Percentiles rank a stretch among this genome's conserved stretches.
Conservation (phyloP, 768 basidiomycete species). For the Gelatoporia subvermispora region DNA sequence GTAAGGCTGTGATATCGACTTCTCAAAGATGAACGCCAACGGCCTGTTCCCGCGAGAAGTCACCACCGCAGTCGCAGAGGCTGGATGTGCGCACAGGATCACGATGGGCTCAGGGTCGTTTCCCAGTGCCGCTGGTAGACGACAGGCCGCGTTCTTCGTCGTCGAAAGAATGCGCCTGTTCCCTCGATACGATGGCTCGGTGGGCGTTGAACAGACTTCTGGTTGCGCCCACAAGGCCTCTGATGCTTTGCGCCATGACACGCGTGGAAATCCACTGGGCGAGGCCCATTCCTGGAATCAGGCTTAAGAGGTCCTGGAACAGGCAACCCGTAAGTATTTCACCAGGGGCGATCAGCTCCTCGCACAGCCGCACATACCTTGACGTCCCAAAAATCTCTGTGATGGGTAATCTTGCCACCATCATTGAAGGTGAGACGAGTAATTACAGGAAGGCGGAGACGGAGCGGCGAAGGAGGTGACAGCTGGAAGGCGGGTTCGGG, state of each 20-base stretch:
- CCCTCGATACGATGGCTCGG: no score
- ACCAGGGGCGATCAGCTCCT: neutral
- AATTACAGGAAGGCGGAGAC: constrained; percentile 65
- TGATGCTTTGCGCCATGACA: constrained; percentile 51
- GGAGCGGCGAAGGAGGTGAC: constrained; percentile 63
- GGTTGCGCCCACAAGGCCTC: constrained; percentile 17
- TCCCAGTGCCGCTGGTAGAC: constrained; percentile 8
- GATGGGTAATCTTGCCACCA: constrained; percentile 72
- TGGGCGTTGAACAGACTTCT: constrained; percentile 3
- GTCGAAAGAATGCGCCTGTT: neutral
- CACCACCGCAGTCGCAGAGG: no score
- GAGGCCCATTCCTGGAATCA: constrained; percentile 63
- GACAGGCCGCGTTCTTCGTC: constrained; percentile 13
- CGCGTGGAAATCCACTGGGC: constrained; percentile 68
- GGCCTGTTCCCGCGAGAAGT: no score
- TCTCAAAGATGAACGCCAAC: no score
- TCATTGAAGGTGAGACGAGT: constrained; percentile 78
- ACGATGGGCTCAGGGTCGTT: neutral
- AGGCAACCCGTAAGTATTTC: neutral
- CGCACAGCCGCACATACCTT: constrained; percentile 26
- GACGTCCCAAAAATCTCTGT: constrained; percentile 79
- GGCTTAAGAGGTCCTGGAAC: constrained; percentile 55
- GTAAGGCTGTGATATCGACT: no score
- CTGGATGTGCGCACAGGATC: no score
- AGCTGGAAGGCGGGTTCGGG: no score